Percentiles rank a stretch among this genome's conserved stretches.
These are phyloP conservation scores for Tuctoria greenei DNA, from an alignment of 176 grass and related monocot genomes.

Conservation along the genomic window DNA sequence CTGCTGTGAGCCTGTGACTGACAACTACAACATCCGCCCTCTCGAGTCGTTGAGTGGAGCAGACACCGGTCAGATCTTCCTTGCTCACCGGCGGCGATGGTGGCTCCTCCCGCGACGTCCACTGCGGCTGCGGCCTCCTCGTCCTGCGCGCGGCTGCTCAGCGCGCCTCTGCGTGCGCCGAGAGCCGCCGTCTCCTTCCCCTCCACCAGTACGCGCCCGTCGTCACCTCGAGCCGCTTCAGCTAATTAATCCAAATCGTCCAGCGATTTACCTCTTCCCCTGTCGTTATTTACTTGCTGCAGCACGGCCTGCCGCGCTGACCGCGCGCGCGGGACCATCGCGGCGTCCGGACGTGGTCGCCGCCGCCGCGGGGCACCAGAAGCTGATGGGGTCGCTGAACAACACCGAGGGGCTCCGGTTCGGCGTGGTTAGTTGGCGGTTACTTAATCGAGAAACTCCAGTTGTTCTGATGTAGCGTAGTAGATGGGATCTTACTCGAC, in stretches of 20 bases:
- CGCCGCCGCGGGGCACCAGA: conserved; percentile 48
- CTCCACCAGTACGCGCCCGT: conserved; percentile 11
- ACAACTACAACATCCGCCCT: conserved; percentile 11
- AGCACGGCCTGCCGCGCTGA: conserved; percentile 16
- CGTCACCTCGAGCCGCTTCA: not conserved
- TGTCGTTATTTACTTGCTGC: conserved; percentile 16
- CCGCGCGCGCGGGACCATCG: conserved; percentile 4
- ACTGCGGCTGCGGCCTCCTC: conserved; percentile 31
- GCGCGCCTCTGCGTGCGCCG: conserved; percentile 5
- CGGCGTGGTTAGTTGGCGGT: conserved; percentile 54
- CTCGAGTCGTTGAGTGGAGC: not conserved
- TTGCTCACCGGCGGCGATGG: conserved; percentile 20
- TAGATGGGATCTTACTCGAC: not conserved
- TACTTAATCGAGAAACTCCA: not conserved
- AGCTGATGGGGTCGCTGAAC: conserved; percentile 73
- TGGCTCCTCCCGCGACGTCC: conserved; percentile 40
- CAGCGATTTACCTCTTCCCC: not conserved
- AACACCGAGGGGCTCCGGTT: conserved; percentile 74
- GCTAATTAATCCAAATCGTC: not conserved
- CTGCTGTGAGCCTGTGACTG: too few species aligned
- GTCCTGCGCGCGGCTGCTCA: conserved; percentile 26
- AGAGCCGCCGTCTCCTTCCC: conserved; percentile 22
- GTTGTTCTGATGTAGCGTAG: not conserved
- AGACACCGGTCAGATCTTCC: not conserved
- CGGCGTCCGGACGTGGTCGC: conserved; percentile 31